phyloP scores from a whole-genome alignment of 495 filamentous ascomycete species.

The Darksidea phi region DNA sequence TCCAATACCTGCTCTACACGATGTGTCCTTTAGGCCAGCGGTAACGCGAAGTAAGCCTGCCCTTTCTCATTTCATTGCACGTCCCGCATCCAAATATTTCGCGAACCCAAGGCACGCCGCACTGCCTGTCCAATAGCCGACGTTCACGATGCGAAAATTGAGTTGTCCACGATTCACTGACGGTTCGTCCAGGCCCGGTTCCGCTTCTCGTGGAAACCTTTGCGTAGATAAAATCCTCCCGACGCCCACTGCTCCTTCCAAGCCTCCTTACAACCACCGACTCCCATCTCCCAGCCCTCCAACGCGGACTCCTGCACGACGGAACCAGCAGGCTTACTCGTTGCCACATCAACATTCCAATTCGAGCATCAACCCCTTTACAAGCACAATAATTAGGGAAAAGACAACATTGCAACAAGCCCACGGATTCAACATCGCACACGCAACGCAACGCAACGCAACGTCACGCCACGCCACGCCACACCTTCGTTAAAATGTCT shows the following conservation, averaged over 20 bases:
- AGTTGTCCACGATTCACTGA: no score
- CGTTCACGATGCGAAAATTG: no score
- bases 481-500: constrained; percentile 15
- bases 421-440: no score
- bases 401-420: no score
- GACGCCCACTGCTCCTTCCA: not conserved
- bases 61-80: not conserved
- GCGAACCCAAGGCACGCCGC: constrained; percentile 5
- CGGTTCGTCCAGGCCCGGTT: no score
- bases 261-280: not conserved
- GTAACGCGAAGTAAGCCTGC: constrained; percentile 30
- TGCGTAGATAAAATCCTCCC: not conserved
- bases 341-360: not conserved
- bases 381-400: no score
- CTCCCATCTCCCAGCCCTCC: not conserved
- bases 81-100: not conserved
- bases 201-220: no score
- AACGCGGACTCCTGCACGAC: not conserved
- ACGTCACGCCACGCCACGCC: no score
- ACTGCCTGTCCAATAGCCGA: constrained; percentile 12
- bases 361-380: no score
- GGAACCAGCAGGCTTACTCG: not conserved
- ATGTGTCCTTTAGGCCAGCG: constrained; percentile 28
- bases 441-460: no score
- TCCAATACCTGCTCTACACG: constrained; percentile 3